A percentile compares a stretch with the other conserved stretches of the same genome.
Evolutionary conservation across 2,329 filamentous ascomycete genomes (phyloP).

Genomic region (Sphaerulina populicola): DNA sequence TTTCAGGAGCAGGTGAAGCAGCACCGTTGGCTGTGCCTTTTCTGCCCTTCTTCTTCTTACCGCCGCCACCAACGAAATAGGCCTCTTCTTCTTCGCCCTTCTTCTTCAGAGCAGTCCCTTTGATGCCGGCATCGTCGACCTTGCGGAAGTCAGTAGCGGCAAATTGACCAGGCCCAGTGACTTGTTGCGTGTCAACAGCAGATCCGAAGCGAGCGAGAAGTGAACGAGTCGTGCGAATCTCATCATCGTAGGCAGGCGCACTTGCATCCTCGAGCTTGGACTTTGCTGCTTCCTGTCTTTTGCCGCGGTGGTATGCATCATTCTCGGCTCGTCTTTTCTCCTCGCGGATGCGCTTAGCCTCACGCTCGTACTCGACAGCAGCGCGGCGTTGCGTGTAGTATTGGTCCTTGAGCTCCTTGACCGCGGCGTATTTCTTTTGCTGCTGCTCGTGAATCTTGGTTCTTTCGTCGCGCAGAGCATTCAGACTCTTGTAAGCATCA

Average conservation of each 20-base stretch:
- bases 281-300: slow-evolving; percentile 67
- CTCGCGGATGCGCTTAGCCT: slow-evolving; percentile 64
- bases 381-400: slow-evolving; percentile 78
- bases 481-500: slow-evolving; percentile 79
- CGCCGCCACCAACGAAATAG: slow-evolving; percentile 64
- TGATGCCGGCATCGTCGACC: slow-evolving; percentile 73
- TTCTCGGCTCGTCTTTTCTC: slow-evolving; percentile 78
- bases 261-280: slow-evolving; percentile 71
- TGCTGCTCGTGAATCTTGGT: slow-evolving; percentile 76
- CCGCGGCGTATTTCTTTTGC: slow-evolving; percentile 71
- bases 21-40: slow-evolving; percentile 63
- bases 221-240: slow-evolving; percentile 81
- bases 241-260: slow-evolving; percentile 80
- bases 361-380: slow-evolving; percentile 73
- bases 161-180: slow-evolving; percentile 56
- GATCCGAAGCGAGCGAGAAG: slow-evolving; percentile 85
- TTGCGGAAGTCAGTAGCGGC: slow-evolving; percentile 72
- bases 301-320: slow-evolving; percentile 61
- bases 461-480: slow-evolving; percentile 74
- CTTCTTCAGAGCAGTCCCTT: slow-evolving; percentile 79
- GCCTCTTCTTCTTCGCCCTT: slow-evolving; percentile 71
- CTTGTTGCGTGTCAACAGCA: slow-evolving; percentile 55
- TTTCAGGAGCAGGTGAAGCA: slow-evolving; percentile 42
- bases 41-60: slow-evolving; percentile 76
- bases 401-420: slow-evolving; percentile 81